These are phyloP conservation scores for Aureobasidium musti DNA, from an alignment of 2,329 filamentous ascomycete genomes.

Conservation along the genomic window DNA sequence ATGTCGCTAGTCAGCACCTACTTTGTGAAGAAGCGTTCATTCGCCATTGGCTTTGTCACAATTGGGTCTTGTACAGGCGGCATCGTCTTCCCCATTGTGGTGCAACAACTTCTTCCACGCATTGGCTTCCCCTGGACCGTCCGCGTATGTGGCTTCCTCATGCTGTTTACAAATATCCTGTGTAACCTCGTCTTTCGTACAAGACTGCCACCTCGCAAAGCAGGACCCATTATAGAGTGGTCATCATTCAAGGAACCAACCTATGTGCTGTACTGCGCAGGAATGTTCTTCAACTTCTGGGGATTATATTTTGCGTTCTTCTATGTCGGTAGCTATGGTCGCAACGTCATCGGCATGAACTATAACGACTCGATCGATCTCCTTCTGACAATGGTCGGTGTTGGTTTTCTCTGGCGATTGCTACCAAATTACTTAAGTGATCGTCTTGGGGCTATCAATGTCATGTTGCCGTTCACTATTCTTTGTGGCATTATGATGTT, in stretches of 20 bases:
- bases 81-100: conserved; percentile 61
- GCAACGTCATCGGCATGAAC: conserved; percentile 47
- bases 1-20: conserved; percentile 45
- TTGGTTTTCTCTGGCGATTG: conserved; percentile 59
- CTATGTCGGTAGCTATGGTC: conserved; percentile 47
- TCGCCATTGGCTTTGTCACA: conserved; percentile 51
- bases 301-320: conserved; percentile 50
- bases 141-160: conserved; percentile 54
- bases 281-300: conserved; percentile 35
- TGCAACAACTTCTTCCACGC: conserved; percentile 56
- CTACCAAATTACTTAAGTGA: conserved; percentile 58
- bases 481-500: conserved; percentile 54
- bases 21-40: conserved; percentile 40
- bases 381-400: conserved; percentile 59
- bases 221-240: conserved; percentile 44
- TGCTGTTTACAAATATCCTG: conserved; percentile 45
- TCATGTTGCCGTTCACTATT: conserved; percentile 55
- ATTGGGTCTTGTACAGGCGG: conserved; percentile 64
- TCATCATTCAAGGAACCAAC: conserved; percentile 42
- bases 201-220: conserved; percentile 43
- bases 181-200: conserved; percentile 41
- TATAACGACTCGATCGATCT: conserved; percentile 56
- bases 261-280: conserved; percentile 40
- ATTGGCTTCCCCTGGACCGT: conserved; percentile 67
- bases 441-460: conserved; percentile 58